These are phyloP conservation scores for Rheum nobile DNA, from an alignment of 148 eudicot species.

Conservation along the genomic window DNA sequence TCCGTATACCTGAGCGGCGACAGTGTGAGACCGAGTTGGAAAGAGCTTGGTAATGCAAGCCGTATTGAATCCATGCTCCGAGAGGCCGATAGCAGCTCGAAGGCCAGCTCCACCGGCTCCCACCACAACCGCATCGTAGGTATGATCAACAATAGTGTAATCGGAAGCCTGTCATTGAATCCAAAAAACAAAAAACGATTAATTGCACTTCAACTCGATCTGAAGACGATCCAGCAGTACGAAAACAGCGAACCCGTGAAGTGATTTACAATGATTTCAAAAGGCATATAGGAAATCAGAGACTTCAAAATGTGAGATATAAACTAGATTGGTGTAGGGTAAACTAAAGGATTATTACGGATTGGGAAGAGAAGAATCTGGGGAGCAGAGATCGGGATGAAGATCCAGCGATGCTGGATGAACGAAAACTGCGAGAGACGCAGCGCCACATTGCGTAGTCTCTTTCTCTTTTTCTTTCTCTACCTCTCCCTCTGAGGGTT, in stretches of 20 bases:
- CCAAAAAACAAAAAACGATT: slow-evolving; percentile 6
- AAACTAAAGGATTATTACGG: slow-evolving; percentile 21
- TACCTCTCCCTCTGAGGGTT: background rate
- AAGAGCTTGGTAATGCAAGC: slow-evolving; percentile 99
- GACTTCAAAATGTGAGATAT: background rate
- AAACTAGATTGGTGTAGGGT: background rate
- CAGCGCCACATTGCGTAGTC: slow-evolving; percentile 63
- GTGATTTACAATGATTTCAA: background rate
- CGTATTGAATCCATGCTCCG: slow-evolving; percentile 95
- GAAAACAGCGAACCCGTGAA: background rate
- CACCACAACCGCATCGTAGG: slow-evolving; percentile 94
- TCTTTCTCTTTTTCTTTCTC: background rate
- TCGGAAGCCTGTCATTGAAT: slow-evolving; percentile 10
- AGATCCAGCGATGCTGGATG: slow-evolving; percentile 25
- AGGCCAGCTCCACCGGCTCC: slow-evolving; percentile 99
- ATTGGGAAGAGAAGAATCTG: slow-evolving; percentile 56
- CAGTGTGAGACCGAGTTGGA: slow-evolving; percentile 94
- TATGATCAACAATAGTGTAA: slow-evolving; percentile 87
- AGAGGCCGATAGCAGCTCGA: slow-evolving; percentile 91
- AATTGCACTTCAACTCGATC: background rate
- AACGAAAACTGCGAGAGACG: slow-evolving; percentile 51
- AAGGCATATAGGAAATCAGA: background rate
- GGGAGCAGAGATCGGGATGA: slow-evolving; percentile 21
- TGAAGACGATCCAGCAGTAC: background rate
- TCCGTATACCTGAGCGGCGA: slow-evolving; percentile 77